phyloP scores from a whole-genome alignment of 2,329 filamentous ascomycete genomes.

The Colletotrichum sansevieriae region DNA sequence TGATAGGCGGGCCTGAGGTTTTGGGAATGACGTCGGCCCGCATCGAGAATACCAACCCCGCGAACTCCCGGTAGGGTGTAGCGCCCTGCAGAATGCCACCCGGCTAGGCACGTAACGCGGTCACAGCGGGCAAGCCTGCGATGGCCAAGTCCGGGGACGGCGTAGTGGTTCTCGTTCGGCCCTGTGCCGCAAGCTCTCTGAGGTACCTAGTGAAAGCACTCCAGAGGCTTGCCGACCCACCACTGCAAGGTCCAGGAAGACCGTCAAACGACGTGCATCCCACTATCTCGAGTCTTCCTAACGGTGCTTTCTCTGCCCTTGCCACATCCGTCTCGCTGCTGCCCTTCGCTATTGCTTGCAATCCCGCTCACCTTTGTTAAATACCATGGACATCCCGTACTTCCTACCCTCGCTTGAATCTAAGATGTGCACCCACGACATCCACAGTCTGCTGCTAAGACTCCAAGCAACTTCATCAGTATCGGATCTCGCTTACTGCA shows the following conservation, averaged over 20 bases:
- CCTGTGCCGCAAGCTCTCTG: conserved; percentile 11
- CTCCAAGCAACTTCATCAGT: neutral
- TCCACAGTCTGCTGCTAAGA: neutral
- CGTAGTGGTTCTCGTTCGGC: neutral
- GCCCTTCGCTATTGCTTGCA: neutral
- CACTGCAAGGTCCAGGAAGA: conserved; percentile 25
- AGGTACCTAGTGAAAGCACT: conserved; percentile 1
- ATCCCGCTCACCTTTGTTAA: conserved; percentile 18
- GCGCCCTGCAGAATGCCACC: conserved; percentile 19
- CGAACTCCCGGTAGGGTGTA: conserved; percentile 1
- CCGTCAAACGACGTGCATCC: conserved; percentile 28
- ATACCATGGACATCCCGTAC: conserved; percentile 22
- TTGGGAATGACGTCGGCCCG: conserved; percentile 34
- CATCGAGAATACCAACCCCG: conserved; percentile 10
- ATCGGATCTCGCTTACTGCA: neutral
- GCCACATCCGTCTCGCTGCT: conserved; percentile 26
- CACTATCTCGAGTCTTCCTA: conserved; percentile 21
- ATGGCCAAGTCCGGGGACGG: neutral
- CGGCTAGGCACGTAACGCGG: conserved; percentile 14
- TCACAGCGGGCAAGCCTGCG: neutral
- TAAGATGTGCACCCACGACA: conserved; percentile 1
- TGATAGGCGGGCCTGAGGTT: conserved; percentile 5
- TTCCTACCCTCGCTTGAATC: neutral
- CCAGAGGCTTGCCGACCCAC: conserved; percentile 7
- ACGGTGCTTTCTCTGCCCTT: conserved; percentile 36